Evolutionary conservation across 441 rosid species (phyloP).

Genomic region (Croton laevigatus): DNA sequence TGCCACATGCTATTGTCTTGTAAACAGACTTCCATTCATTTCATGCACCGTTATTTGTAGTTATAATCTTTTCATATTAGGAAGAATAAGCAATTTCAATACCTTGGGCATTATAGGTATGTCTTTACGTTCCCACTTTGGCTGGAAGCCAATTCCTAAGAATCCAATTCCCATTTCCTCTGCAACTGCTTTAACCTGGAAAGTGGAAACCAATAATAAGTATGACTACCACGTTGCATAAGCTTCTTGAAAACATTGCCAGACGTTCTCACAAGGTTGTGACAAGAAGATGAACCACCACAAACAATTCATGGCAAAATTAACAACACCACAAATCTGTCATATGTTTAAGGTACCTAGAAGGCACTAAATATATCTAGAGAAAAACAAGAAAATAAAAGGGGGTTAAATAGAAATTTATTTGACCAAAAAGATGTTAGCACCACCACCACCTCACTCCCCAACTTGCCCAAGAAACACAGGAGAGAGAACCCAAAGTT

Average conservation of each 20-base stretch:
- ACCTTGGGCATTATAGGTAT: constrained; percentile 99
- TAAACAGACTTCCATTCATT: neutral
- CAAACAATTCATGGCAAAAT: neutral
- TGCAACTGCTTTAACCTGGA: constrained; percentile 94
- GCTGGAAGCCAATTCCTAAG: constrained; percentile 97
- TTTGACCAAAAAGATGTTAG: neutral
- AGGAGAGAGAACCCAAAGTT: neutral
- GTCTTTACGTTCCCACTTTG: constrained; percentile 80
- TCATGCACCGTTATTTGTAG: neutral
- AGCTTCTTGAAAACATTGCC: neutral
- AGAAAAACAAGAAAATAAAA: constrained; percentile 1
- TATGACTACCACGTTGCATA: neutral
- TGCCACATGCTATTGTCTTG: neutral
- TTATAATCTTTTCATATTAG: neutral
- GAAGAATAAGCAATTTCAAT: neutral
- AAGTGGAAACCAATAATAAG: constrained; percentile 2
- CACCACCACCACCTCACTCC: neutral
- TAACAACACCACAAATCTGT: neutral
- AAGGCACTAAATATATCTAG: neutral
- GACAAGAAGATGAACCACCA: neutral
- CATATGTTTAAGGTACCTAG: neutral
- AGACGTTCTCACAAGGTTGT: neutral
- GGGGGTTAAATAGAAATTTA: neutral
- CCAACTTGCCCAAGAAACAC: neutral
- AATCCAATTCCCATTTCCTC: constrained; percentile 99